phyloP scores from a whole-genome alignment of 2,329 filamentous ascomycete species.

The Dactylellina cionopaga region DNA sequence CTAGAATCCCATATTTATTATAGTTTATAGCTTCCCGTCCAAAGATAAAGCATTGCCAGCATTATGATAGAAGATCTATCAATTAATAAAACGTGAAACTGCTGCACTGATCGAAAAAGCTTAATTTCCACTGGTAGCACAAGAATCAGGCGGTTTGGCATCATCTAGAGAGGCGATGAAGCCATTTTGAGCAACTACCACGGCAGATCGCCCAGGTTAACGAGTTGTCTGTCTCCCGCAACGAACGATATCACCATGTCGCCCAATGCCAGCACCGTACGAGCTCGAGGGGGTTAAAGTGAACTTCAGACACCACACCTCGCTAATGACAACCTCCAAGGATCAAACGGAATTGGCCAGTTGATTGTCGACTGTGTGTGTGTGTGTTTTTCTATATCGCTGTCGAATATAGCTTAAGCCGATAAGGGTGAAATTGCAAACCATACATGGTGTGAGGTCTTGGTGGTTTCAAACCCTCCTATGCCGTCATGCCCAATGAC shows the following conservation, averaged over 20 bases:
- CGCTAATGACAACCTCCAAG: conserved; percentile 29
- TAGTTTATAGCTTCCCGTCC: conserved; percentile 2
- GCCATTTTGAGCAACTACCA: conserved; percentile 11
- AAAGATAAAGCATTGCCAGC: background rate
- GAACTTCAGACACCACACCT: conserved; percentile 21
- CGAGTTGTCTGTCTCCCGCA: too few relatives aligned
- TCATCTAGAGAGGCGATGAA: background rate
- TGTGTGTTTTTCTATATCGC: too few relatives aligned
- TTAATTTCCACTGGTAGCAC: conserved; percentile 37
- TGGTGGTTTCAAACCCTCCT: conserved; percentile 3
- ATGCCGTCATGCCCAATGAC: conserved; percentile 36
- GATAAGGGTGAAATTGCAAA: conserved; percentile 24
- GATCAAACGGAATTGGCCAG: conserved; percentile 23
- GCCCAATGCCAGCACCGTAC: too few relatives aligned
- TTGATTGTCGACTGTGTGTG: background rate
- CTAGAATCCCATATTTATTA: too few relatives aligned
- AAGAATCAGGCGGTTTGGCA: conserved; percentile 16
- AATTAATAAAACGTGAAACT: background rate
- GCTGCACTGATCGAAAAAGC: conserved; percentile 14
- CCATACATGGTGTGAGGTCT: conserved; percentile 4
- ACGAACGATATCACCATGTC: too few relatives aligned
- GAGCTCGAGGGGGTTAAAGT: too few relatives aligned
- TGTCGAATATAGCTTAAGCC: conserved; percentile 1
- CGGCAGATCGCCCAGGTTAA: conserved; percentile 25
- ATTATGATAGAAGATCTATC: conserved; percentile 19